Percentiles rank a stretch among this genome's conserved stretches.
phyloP scores from a whole-genome alignment of 805 yeast genomes.

The Yarrowia sp. region DNA sequence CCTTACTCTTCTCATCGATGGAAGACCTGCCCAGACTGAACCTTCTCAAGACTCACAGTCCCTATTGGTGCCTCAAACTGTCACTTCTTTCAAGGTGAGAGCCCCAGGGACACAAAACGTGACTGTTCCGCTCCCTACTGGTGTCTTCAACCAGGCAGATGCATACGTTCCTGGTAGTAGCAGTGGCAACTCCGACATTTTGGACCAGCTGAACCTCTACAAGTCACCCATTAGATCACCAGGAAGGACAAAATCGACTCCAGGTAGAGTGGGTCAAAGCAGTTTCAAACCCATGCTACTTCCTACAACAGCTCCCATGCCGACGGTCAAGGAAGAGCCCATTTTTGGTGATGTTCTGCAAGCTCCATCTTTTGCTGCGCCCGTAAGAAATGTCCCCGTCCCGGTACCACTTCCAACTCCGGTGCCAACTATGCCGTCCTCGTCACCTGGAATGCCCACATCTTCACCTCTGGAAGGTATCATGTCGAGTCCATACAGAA shows the following conservation, averaged over 20 bases:
- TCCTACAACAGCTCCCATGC: neutral
- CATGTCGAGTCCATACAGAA: constrained; percentile 10
- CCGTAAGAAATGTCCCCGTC: neutral
- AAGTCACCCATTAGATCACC: constrained; percentile 1
- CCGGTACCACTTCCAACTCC: neutral
- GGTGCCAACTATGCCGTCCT: neutral
- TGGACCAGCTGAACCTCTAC: constrained; percentile 18
- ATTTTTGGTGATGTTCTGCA: neutral
- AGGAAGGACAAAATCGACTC: neutral
- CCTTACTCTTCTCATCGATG: neutral
- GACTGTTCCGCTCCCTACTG: neutral
- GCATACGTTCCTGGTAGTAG: neutral
- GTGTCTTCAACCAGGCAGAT: constrained; percentile 4
- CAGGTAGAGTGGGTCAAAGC: neutral
- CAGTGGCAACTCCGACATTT: constrained; percentile 7
- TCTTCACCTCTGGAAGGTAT: constrained; percentile 6
- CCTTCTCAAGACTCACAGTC: constrained; percentile 1
- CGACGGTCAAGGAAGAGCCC: neutral
- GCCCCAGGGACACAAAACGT: constrained; percentile 5
- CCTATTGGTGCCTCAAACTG: neutral
- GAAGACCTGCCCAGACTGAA: neutral
- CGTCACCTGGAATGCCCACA: constrained; percentile 11
- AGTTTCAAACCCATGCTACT: neutral
- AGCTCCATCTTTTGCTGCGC: neutral
- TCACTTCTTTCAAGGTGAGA: neutral